Evolutionary conservation across 352 stramenopile species (phyloP), one percentile per base, ranked within the genome.

Genomic region (Blastocystis sp.): DNA sequence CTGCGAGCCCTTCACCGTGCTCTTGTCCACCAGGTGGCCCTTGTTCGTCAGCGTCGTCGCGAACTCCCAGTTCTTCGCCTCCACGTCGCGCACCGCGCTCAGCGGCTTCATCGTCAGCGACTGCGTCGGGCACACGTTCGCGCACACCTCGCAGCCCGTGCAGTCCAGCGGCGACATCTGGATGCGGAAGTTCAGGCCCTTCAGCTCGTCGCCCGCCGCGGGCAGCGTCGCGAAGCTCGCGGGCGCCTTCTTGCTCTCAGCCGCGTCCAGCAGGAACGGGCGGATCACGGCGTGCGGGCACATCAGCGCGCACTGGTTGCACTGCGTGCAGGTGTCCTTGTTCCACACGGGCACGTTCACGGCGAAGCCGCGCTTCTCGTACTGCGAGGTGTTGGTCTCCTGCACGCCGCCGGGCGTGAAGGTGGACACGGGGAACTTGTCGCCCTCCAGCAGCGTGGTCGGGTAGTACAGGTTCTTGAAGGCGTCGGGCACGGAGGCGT

Each of bases 221-320:
- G 91, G 91, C 0, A 91, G 62, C 10, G 89, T 89, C 40, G 79
- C 80, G 65, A 93, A 92, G 21, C 90, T 89, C 76, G 90, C 87
- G 21, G 91, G 90, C 48, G 91, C 90, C n/a, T 88, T 88, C 56
- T 89, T 77, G 52, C 81, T 64, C 65, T 92, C 91, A 34, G 92
- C 90, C 89, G 90, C 89, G 74, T 89, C 91, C 19, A 93, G 86
- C 82, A 93, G 90, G 82, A 92, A 92, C 14, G 91, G 91, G 38
- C 91, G 74, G 45, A 92, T 92, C 4, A 86, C 90, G 52, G 91
- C 91, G 76, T 93, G 91, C 19, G 91, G 91, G 48, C 91, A 93
- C 5, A 93, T 90, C 77, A 91, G 90, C 76, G 92, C 86, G 82
- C 91, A 93, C 80, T 92, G 90, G 86, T 92, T 92, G 82, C 91